These are phyloP conservation scores for Plasmodium vivax DNA, from an alignment of 169 alveolate genomes.

Conservation along the genomic window DNA sequence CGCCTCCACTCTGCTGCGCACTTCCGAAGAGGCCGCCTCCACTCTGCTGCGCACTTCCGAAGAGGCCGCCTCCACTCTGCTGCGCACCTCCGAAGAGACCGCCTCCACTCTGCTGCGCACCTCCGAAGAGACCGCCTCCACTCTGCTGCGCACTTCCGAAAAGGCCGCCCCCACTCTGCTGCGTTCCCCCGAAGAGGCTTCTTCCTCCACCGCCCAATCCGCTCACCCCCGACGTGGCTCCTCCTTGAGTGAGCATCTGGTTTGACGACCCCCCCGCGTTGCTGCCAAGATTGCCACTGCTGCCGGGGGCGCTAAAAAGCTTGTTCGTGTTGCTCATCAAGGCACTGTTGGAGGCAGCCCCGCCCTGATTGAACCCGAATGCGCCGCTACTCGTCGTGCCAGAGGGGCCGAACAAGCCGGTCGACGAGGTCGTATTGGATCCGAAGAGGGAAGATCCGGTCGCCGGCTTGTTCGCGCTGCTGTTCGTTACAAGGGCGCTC, in stretches of 20 bases:
- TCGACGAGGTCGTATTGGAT: neutral
- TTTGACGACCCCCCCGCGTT: neutral
- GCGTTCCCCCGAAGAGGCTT: neutral
- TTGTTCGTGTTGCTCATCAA: neutral
- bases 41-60: neutral
- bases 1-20: neutral
- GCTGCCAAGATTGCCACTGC: no score
- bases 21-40: neutral
- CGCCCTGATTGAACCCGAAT: constrained; percentile 18
- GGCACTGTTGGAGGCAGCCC: neutral
- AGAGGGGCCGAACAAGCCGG: neutral
- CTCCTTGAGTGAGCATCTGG: neutral
- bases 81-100: neutral
- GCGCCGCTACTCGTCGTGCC: neutral
- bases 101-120: neutral
- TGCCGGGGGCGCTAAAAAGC: neutral
- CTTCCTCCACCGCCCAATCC: neutral
- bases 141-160: no score
- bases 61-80: neutral
- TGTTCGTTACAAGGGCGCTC: neutral
- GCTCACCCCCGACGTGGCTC: neutral
- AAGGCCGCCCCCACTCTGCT: neutral
- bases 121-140: no score
- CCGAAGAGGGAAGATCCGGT: neutral
- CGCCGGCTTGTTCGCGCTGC: neutral